Evolutionary conservation across 257 asterid species (phyloP).

Genomic region (Hygrophila difformis): DNA sequence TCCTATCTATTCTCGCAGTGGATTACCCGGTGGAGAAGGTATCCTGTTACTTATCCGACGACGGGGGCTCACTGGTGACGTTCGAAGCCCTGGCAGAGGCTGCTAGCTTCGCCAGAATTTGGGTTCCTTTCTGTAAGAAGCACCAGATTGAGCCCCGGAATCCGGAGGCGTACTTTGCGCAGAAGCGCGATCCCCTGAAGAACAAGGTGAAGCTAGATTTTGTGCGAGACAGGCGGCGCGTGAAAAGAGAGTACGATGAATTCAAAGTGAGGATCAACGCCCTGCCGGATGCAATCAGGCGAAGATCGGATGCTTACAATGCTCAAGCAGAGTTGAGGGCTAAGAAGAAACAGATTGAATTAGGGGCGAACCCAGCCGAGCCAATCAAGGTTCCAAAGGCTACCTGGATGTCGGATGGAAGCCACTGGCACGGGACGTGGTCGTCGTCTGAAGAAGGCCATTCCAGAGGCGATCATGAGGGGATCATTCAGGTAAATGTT

Average conservation of each 20-base stretch:
- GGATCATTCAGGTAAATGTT: constrained; percentile 70
- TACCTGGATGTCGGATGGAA: constrained; percentile 93
- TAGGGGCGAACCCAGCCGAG: constrained; percentile 44
- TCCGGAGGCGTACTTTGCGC: constrained; percentile 77
- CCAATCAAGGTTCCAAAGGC: constrained; percentile 60
- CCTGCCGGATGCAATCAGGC: constrained; percentile 66
- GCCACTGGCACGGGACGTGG: constrained; percentile 94
- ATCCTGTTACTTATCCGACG: constrained; percentile 78
- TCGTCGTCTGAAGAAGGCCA: constrained; percentile 60
- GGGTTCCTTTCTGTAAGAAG: constrained; percentile 85
- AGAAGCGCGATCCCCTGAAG: constrained; percentile 70
- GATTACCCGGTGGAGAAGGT: constrained; percentile 83
- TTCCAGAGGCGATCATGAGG: constrained; percentile 78
- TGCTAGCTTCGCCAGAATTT: constrained; percentile 71
- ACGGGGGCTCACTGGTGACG: constrained; percentile 82
- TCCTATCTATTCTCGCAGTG: constrained; percentile 79
- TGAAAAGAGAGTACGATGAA: constrained; percentile 87
- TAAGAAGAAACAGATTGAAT: constrained; percentile 58
- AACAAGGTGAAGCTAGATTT: constrained; percentile 68
- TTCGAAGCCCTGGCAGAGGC: constrained; percentile 92
- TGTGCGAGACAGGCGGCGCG: constrained; percentile 70
- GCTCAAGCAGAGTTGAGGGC: constrained; percentile 68
- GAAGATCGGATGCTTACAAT: constrained; percentile 87
- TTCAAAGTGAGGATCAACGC: constrained; percentile 82
- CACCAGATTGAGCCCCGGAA: constrained; percentile 82